Evolutionary conservation across 2,329 filamentous ascomycete species (phyloP), one percentile per base, ranked within the genome.

Genomic region (Beauveria scarabaeidicola): DNA sequence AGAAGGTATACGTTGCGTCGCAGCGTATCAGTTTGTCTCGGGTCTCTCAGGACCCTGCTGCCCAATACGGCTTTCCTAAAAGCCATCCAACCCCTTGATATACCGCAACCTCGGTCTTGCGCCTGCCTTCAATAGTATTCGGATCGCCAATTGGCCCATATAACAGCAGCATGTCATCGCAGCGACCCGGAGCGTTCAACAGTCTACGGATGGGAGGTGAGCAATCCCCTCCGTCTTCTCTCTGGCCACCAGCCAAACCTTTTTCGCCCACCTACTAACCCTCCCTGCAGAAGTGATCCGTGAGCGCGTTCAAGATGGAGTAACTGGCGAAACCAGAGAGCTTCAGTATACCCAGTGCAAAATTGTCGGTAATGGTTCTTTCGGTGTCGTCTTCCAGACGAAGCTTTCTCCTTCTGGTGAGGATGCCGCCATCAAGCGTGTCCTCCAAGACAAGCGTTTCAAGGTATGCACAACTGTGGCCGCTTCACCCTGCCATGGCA

Each of bases 321-420:
- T 96, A 66, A 99, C 94, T 15, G 94, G 94, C 69, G 94, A 99
- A 75, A 96, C 91, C 69, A 88, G 90, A 75, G 94, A 99, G 70
- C 86, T 99, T 77, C 91, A 96, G 74, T 99, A 99, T 76, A 97
- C 94, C 60, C 94, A 97, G 74, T 97, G 93, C 81, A 99, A 99
- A 80, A 97, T 99, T 70, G 94, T 99, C 52, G 94, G 94, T 74
- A 99, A 99, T 78, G 94, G 94, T 67, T 97, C 93, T 40, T 99
- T 99, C 68, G 94, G 94, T 65, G 93, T 99, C 54, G 94, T 99
- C 65, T 99, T 99, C 76, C 94, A 99, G 79, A 99, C 94, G 61
- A 97, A 97, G 80, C 84, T 99, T 69, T 93, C 93, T 63, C 94
- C 94, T n/a, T 94, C 90, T 64, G 93, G 93, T 64, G 94, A 99